Evolutionary conservation across 2,329 filamentous ascomycete species (phyloP).

Genomic region (Trichoderma sp.): DNA sequence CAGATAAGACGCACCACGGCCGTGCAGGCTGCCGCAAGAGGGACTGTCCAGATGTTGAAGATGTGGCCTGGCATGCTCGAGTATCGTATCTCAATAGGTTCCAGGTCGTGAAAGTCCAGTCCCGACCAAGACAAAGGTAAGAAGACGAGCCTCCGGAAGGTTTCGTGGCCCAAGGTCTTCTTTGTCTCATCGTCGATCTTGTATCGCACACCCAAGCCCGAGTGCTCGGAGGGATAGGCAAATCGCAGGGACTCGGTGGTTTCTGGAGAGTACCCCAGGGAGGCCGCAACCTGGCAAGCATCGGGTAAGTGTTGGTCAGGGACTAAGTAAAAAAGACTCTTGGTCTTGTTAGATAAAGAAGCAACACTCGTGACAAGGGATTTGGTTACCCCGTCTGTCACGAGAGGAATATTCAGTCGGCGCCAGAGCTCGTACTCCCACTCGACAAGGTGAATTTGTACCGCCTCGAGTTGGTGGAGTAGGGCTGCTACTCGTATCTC

Average conservation of each 20-base stretch:
- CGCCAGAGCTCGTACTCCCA: background rate
- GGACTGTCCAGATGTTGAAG: constrained; percentile 9
- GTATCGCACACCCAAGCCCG: no score
- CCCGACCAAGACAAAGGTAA: background rate
- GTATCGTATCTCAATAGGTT: background rate
- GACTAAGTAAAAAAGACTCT: no score
- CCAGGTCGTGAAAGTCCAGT: background rate
- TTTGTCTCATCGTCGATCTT: no score
- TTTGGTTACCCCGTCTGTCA: background rate
- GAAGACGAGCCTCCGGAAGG: no score
- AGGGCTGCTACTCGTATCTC: background rate
- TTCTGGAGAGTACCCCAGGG: no score
- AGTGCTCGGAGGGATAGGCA: no score
- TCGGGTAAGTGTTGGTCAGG: no score
- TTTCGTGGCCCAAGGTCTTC: no score
- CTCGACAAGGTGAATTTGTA: background rate
- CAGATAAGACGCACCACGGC: background rate
- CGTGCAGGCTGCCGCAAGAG: constrained; percentile 1
- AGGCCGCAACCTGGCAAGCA: no score
- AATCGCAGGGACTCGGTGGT: no score
- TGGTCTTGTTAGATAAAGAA: no score
- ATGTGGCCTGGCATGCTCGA: background rate
- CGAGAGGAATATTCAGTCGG: background rate
- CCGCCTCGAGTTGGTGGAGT: background rate
- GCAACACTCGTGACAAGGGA: no score